phyloP scores from a whole-genome alignment of 208 protist genomes.

The Leishmania lainsoni region DNA sequence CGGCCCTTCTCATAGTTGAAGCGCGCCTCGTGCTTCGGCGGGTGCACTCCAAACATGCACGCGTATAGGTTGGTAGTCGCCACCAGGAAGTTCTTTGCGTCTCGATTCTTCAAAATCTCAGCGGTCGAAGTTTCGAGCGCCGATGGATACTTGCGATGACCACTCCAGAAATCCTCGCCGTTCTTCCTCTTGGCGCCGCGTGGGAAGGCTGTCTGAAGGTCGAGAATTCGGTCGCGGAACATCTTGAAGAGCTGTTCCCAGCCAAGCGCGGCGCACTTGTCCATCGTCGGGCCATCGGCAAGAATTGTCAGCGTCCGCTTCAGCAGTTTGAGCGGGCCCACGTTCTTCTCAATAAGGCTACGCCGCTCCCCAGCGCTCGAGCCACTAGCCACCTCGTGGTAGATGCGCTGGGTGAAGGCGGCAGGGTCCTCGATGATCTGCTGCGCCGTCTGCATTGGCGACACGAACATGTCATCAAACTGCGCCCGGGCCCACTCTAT shows the following conservation, averaged over 20 bases:
- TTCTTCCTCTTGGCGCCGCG: conserved; percentile 94
- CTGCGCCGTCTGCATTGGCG: conserved; percentile 76
- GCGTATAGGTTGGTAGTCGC: conserved; percentile 80
- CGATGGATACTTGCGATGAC: conserved; percentile 85
- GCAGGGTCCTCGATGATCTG: conserved; percentile 83
- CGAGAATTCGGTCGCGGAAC: conserved; percentile 96
- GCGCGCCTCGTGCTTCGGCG: conserved; percentile 76
- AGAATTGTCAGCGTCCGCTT: conserved; percentile 61
- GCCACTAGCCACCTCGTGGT: conserved; percentile 59
- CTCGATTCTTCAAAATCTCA: conserved; percentile 30
- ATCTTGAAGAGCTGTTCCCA: conserved; percentile 94
- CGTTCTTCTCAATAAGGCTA: conserved; percentile 83
- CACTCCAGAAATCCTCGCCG: conserved; percentile 93
- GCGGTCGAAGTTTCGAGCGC: conserved; percentile 48
- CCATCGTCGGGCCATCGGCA: conserved; percentile 59
- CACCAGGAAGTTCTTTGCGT: conserved; percentile 77
- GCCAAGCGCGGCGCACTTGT: conserved; percentile 96
- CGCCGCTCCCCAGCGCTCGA: conserved; percentile 72
- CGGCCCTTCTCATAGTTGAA: conserved; percentile 84
- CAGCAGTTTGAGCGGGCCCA: conserved; percentile 54
- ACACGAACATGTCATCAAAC: conserved; percentile 94
- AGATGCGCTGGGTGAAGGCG: conserved; percentile 66
- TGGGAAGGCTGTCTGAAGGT: conserved; percentile 98
- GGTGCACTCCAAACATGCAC: conserved; percentile 87
- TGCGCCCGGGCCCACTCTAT: conserved; percentile 96